Conservation (phyloP, 805 yeast genomes). For the Kuraishia hungarica region DNA sequence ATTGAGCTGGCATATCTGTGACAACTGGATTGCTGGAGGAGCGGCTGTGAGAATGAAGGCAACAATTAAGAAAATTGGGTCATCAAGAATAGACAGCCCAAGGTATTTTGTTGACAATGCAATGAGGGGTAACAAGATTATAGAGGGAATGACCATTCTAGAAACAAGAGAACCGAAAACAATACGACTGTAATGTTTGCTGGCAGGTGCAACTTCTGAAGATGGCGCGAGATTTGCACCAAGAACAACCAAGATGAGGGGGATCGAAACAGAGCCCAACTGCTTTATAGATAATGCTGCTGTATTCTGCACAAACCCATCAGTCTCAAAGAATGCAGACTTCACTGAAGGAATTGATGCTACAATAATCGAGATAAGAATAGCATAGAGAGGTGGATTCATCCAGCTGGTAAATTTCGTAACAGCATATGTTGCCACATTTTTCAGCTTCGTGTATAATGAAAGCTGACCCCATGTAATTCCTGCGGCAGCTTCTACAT, state of each 20-base stretch:
- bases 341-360: slow-evolving; percentile 59
- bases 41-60: slow-evolving; percentile 68
- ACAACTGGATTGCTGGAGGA: slow-evolving; percentile 79
- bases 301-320: slow-evolving; percentile 61
- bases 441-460: neutral
- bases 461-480: neutral
- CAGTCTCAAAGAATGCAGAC: slow-evolving; percentile 43
- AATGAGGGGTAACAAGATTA: slow-evolving; percentile 58
- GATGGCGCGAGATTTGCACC: slow-evolving; percentile 76
- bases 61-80: slow-evolving; percentile 73
- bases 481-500: neutral
- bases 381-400: slow-evolving; percentile 83
- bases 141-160: slow-evolving; percentile 71
- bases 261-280: slow-evolving; percentile 69
- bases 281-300: slow-evolving; percentile 54
- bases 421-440: slow-evolving; percentile 3
- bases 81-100: slow-evolving; percentile 62
- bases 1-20: slow-evolving; percentile 74
- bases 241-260: slow-evolving; percentile 63
- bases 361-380: slow-evolving; percentile 58
- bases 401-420: slow-evolving; percentile 32
- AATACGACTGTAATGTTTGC: slow-evolving; percentile 52
- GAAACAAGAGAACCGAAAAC: slow-evolving; percentile 64
- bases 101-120: slow-evolving; percentile 56
- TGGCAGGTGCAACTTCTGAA: slow-evolving; percentile 56